Evolutionary conservation across 116 monocot species (phyloP), one percentile per base, ranked within the genome.

Genomic region (Thalassia testudinum): DNA sequence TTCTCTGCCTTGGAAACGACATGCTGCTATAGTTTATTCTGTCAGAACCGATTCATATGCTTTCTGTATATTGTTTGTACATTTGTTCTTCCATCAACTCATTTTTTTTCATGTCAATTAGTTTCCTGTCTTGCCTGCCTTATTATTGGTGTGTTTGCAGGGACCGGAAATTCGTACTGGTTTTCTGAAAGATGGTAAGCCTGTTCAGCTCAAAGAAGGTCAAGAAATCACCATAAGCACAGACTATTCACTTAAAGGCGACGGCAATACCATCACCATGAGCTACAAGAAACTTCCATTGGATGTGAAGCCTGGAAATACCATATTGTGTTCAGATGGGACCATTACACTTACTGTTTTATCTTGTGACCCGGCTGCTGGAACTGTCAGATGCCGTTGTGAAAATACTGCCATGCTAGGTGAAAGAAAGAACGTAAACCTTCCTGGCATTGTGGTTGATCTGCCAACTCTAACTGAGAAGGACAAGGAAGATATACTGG

Each of bases 361-460:
- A 0, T 74, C 78, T 21, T 78, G 78, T 49, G 78, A 78, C 30
- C 58, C 40, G 15, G 25, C 48, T 8, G 24, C 24, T 17, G 78
- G 78, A 16, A 62, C 59, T 0, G 78, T 78, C 21, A 57, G 43
- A 55, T 78, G 78, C 45, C 52, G 62, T 14, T 78, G 73, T 11
- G 62, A 73, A 19, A 78, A 73, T 49, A 62, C 66, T 53, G 73
- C 78, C 1, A 38, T 59, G 0, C 52, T 78, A n/a, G 73, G 78
- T 14, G 78, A 78, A 55, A 69, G 78, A 58, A 78, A 78, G 66
- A 78, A 78, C 47, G 78, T 78, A 11, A 78, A 78, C 57, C 73
- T 78, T 28, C 78, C 78, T 16, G 78, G 78, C 29, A 62, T 78
- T 20, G 62, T 78, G 0, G 78, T 78, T 20, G 78, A 78, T 37